A percentile compares a stretch with the other conserved stretches of the same genome.
Evolutionary conservation across 805 yeast species (phyloP).

Genomic region (Kurtzmaniella fragi): DNA sequence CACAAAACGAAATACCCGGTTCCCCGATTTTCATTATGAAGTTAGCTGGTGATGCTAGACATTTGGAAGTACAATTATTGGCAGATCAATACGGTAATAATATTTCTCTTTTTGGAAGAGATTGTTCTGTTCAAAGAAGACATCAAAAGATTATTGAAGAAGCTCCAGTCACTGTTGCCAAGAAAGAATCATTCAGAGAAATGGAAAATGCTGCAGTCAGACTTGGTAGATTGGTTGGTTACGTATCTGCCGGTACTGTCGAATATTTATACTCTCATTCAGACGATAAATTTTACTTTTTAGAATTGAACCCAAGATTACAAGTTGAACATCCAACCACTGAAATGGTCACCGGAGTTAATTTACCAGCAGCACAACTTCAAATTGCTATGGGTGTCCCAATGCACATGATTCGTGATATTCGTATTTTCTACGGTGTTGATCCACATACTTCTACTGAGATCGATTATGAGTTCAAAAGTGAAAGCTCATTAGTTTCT

Average conservation of each 20-base stretch:
- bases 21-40: slow-evolving; percentile 98
- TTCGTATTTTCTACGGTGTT: slow-evolving; percentile 88
- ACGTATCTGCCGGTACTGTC: slow-evolving; percentile 98
- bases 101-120: slow-evolving; percentile 96
- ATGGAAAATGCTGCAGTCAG: slow-evolving; percentile 99
- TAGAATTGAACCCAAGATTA: slow-evolving; percentile 96
- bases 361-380: slow-evolving; percentile 96
- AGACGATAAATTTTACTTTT: slow-evolving; percentile 91
- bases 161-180: slow-evolving; percentile 97
- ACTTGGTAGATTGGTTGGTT: slow-evolving; percentile 94
- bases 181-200: slow-evolving; percentile 71
- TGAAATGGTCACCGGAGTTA: slow-evolving; percentile 98
- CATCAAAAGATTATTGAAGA: slow-evolving; percentile 99
- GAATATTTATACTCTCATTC: slow-evolving; percentile 93
- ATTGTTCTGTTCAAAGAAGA: slow-evolving; percentile 99
- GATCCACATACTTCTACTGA: slow-evolving; percentile 90
- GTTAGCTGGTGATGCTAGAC: slow-evolving; percentile 96
- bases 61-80: slow-evolving; percentile 93
- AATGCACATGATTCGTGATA: slow-evolving; percentile 89
- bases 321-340: slow-evolving; percentile 99
- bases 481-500: slow-evolving; percentile 62
- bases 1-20: slow-evolving; percentile 96
- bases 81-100: slow-evolving; percentile 99
- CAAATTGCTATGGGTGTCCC: slow-evolving; percentile 99
- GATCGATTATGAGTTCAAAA: slow-evolving; percentile 84